Evolutionary conservation across 1,284 basidiomycete species (phyloP).

Genomic region (Coniophora puteana): DNA sequence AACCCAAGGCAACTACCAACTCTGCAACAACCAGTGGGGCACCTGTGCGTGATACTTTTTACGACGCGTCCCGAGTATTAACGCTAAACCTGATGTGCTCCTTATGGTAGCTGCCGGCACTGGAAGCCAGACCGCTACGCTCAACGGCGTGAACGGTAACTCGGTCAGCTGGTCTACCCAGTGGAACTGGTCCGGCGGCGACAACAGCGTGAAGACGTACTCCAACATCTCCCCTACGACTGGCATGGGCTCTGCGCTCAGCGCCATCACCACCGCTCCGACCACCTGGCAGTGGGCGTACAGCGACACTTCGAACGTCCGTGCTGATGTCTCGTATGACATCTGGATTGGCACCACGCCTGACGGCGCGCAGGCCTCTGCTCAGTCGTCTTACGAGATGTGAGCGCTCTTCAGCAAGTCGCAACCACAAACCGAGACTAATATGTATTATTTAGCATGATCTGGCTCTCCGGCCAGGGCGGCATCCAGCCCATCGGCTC

Average conservation of each 20-base stretch:
- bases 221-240: no score
- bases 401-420: neutral
- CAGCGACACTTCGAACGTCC: conserved; percentile 7
- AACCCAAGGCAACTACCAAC: conserved; percentile 40
- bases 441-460: conserved; percentile 8
- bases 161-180: conserved; percentile 46
- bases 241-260: no score
- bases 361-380: conserved; percentile 6
- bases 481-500: conserved; percentile 13
- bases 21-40: conserved; percentile 56
- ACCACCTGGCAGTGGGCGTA: conserved; percentile 13
- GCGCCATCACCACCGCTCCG: conserved; percentile 8
- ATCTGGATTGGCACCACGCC: conserved; percentile 12
- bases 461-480: conserved; percentile 9
- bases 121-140: conserved; percentile 45
- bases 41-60: conserved; percentile 25
- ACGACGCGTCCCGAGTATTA: neutral
- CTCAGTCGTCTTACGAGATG: conserved; percentile 11
- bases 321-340: conserved; percentile 15
- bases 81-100: neutral
- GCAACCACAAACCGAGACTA: neutral
- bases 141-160: conserved; percentile 34
- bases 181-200: conserved; percentile 46
- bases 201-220: conserved; percentile 54
- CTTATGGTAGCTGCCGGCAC: conserved; percentile 34